Evolutionary conservation across 179 eudicot species (phyloP).

Genomic region (Vitellaria paradoxa): DNA sequence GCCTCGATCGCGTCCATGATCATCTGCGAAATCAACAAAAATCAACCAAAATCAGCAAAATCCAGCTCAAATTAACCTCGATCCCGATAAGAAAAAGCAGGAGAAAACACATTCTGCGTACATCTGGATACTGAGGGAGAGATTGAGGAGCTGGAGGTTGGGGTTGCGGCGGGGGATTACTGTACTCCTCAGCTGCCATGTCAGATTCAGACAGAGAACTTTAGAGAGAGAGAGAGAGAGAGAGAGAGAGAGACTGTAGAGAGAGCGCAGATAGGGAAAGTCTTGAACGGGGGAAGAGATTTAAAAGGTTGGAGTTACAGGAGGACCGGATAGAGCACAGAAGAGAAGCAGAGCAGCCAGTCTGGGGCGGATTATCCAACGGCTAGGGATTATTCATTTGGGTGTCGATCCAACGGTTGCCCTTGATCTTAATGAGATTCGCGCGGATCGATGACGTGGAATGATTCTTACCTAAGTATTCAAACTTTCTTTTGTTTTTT

Average conservation of each 20-base stretch:
- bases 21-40: constrained; percentile 23
- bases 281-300: not conserved
- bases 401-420: not conserved
- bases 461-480: not conserved
- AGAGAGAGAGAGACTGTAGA: constrained; percentile 14
- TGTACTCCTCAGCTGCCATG: constrained; percentile 12
- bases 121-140: constrained; percentile 22
- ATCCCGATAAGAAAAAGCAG: not conserved
- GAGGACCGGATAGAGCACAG: not conserved
- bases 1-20: constrained; percentile 36
- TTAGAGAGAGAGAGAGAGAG: constrained; percentile 3
- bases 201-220: not conserved
- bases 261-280: not conserved
- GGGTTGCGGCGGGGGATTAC: not conserved
- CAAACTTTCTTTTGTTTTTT: not conserved
- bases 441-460: constrained; percentile 14
- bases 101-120: not conserved
- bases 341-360: not conserved
- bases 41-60: not conserved
- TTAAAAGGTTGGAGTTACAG: constrained; percentile 9
- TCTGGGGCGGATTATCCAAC: not conserved
- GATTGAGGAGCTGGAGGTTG: not conserved
- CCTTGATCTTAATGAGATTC: not conserved
- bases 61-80: not conserved
- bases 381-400: not conserved